Evolutionary conservation across 345 rosid species (phyloP), one percentile per base, ranked within the genome.

Genomic region (Syzygium oleosum): DNA sequence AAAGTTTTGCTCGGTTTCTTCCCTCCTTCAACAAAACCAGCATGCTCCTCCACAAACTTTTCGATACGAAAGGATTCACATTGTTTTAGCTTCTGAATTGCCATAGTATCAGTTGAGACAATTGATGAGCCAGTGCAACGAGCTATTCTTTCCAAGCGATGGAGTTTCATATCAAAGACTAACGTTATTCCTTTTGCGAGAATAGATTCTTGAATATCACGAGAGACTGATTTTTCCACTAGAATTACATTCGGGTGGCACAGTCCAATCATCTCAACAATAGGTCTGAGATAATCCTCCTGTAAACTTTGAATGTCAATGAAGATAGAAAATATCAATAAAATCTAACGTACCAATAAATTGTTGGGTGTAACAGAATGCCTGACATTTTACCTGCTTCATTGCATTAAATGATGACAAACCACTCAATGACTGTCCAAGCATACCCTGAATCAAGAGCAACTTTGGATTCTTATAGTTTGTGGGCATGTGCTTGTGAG

Each of bases 401-500:
- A 98, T 93, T 88, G 97, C 90, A 79, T 90, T 87, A 84, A 98
- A 92, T 54, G 99, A 96, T 85, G 99, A 96, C 86, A 96, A 89
- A 25, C 93, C 97, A 89, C 93, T 93, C 34, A 94, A 92, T 79
- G 99, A 94, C 87, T 94, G 94, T 58, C 99, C 98, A 51, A 96
- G 94, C 86, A 85, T 92, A 34, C 99, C 99, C 85, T 84, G 89
- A 68, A 98, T 91, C 90, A 98, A 89, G 90, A 98, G 92, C 91
- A 98, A 90, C 90, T 88, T 94, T 49, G 99, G 98, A 79, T 92
- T 95, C 88, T 93, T 94, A 93, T 92, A 96, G 59, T 88, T 88
- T 46, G 98, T 96, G 15, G 94, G 93, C 99, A 98, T 98, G 93
- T 95, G 99, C 91, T 98, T 98, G 94, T 93, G 99, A 84, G 99